phyloP scores from a whole-genome alignment of 805 yeast species.

The Jamesozyma lodderae region DNA sequence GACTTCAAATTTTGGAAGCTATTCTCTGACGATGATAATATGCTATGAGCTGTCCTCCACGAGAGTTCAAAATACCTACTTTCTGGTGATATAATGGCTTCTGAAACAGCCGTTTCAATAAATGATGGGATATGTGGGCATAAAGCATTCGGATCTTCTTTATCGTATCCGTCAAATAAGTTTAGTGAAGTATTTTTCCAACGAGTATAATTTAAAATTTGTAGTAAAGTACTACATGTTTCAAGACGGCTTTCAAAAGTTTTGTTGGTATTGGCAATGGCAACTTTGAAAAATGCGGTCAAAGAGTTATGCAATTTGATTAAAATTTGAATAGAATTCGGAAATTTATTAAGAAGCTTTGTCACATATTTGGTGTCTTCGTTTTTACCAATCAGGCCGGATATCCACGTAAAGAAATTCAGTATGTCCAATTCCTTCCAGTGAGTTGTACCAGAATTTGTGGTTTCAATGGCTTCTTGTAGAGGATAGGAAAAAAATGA shows the following conservation, averaged over 20 bases:
- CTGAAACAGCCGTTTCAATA: slow-evolving; percentile 67
- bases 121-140: slow-evolving; percentile 68
- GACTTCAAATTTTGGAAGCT: slow-evolving; percentile 22
- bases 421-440: slow-evolving; percentile 53
- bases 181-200: slow-evolving; percentile 55
- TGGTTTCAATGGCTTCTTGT: slow-evolving; percentile 11
- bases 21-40: slow-evolving; percentile 8
- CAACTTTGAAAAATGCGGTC: slow-evolving; percentile 51
- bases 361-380: slow-evolving; percentile 27
- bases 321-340: slow-evolving; percentile 57
- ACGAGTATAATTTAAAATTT: slow-evolving; percentile 54
- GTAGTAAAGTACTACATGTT: slow-evolving; percentile 59
- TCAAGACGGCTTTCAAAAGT: slow-evolving; percentile 50
- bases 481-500: slow-evolving; percentile 40
- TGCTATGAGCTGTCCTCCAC: slow-evolving; percentile 55
- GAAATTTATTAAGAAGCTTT: slow-evolving; percentile 43
- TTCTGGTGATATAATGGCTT: slow-evolving; percentile 73
- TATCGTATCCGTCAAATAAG: slow-evolving; percentile 34
- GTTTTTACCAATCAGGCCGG: slow-evolving; percentile 41
- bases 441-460: slow-evolving; percentile 19
- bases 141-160: slow-evolving; percentile 14
- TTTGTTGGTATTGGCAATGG: slow-evolving; percentile 56
- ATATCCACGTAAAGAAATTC: slow-evolving; percentile 64
- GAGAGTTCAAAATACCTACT: slow-evolving; percentile 56
- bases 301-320: slow-evolving; percentile 61